These are phyloP conservation scores for Colletotrichum trifolii DNA, from an alignment of 2,329 filamentous ascomycete genomes.

Conservation along the genomic window DNA sequence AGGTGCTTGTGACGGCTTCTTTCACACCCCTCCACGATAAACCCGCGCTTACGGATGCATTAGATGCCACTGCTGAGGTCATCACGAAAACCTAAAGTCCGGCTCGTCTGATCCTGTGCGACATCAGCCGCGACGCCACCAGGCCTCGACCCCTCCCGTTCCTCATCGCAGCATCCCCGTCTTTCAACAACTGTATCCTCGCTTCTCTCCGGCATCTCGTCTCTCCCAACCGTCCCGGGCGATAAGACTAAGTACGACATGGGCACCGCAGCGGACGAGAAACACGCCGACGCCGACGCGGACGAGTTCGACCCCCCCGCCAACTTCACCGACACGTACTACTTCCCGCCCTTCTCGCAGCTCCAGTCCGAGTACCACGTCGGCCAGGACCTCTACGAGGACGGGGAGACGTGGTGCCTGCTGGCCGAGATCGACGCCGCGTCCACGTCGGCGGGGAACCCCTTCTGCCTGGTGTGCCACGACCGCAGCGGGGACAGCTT, in stretches of 20 bases:
- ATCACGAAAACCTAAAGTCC: too few relatives aligned
- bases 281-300: not conserved
- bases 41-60: too few relatives aligned
- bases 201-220: not conserved
- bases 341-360: constrained; percentile 5
- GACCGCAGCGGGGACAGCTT: constrained; percentile 6
- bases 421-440: constrained; percentile 6
- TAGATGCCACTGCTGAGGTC: too few relatives aligned
- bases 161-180: too few relatives aligned
- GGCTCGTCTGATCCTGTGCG: too few relatives aligned
- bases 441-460: not conserved
- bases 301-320: constrained; percentile 3
- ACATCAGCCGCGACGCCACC: too few relatives aligned
- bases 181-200: too few relatives aligned
- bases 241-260: not conserved
- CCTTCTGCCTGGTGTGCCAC: not conserved
- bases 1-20: too few relatives aligned
- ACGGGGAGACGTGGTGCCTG: not conserved
- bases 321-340: constrained; percentile 2
- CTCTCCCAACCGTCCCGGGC: not conserved
- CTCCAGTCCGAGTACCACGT: not conserved
- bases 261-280: not conserved
- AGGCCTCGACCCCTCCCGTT: too few relatives aligned
- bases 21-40: too few relatives aligned
- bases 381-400: not conserved